phyloP scores from a whole-genome alignment of 2,329 filamentous ascomycete species.

The Pyrenochaeta sp. region DNA sequence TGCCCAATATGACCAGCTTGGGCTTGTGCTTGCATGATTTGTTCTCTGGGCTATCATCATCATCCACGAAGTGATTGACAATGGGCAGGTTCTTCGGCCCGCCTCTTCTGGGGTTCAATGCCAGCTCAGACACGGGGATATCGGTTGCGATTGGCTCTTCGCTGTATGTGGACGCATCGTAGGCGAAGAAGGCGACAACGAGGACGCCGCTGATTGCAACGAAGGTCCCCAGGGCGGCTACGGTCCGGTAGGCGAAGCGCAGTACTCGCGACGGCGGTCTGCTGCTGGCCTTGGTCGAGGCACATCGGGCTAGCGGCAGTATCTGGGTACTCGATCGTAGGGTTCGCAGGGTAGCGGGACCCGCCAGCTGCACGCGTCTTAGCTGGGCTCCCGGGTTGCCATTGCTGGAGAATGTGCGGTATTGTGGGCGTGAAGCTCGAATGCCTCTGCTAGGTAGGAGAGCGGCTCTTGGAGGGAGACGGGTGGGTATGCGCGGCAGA shows the following conservation, averaged over 20 bases:
- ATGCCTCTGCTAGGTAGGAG: conserved; percentile 19
- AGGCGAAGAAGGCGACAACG: conserved; percentile 86
- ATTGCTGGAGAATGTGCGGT: conserved; percentile 37
- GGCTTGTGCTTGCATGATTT: conserved; percentile 83
- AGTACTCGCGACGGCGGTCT: conserved; percentile 50
- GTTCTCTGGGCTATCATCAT: conserved; percentile 79
- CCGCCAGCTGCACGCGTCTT: conserved; percentile 32
- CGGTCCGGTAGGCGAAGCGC: conserved; percentile 70
- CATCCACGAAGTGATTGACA: conserved; percentile 84
- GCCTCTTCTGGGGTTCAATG: conserved; percentile 79
- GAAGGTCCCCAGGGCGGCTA: conserved; percentile 77
- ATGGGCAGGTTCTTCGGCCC: conserved; percentile 97
- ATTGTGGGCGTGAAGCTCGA: conserved; percentile 18
- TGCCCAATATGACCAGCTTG: conserved; percentile 87
- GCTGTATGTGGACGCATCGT: conserved; percentile 90
- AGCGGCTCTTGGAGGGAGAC: conserved; percentile 25
- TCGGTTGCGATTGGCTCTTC: conserved; percentile 72
- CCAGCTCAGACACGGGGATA: conserved; percentile 82
- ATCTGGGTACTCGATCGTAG: conserved; percentile 22
- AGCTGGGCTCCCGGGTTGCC: conserved; percentile 22
- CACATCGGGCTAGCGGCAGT: conserved; percentile 28
- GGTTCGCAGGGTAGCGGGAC: conserved; percentile 25
- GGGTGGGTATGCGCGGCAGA: conserved; percentile 34
- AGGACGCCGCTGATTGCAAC: conserved; percentile 72
- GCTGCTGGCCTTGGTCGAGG: conserved; percentile 43